These are phyloP conservation scores for Lactifluus pinguis DNA, from an alignment of 768 basidiomycete species.

Conservation along the genomic window DNA sequence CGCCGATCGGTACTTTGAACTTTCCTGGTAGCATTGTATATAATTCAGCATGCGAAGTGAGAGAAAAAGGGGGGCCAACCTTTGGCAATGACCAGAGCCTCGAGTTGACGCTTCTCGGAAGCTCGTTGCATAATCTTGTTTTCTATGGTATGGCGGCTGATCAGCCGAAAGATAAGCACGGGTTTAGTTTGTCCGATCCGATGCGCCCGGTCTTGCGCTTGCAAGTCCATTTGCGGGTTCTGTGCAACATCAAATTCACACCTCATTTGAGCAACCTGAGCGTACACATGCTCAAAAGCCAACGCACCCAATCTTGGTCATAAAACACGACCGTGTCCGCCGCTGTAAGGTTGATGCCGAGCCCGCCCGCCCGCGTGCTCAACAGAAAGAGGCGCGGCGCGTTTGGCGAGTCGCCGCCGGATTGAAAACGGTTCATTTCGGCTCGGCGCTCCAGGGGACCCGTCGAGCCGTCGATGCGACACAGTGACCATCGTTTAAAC, in stretches of 20 bases:
- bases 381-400: constrained; percentile 72
- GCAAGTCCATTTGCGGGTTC: constrained; percentile 95
- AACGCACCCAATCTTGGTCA: constrained; percentile 79
- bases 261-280: too few species aligned
- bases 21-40: constrained; percentile 42
- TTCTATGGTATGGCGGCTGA: constrained; percentile 85
- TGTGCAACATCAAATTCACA: constrained; percentile 22
- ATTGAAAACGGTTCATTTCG: constrained; percentile 81
- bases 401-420: constrained; percentile 47
- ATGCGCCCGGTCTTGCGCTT: constrained; percentile 93
- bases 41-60: too few species aligned
- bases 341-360: constrained; percentile 73
- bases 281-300: too few species aligned
- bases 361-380: constrained; percentile 70
- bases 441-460: constrained; percentile 71
- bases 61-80: constrained; percentile 34
- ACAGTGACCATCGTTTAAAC: constrained; percentile 73
- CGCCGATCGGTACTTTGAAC: constrained; percentile 66
- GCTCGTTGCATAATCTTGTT: constrained; percentile 87
- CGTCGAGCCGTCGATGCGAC: constrained; percentile 88
- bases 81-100: constrained; percentile 92
- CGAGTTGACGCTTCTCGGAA: constrained; percentile 78
- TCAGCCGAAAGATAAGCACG: constrained; percentile 81
- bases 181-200: constrained; percentile 91
- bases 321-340: constrained; percentile 93